Evolutionary conservation across 306 rosid species (phyloP), one percentile per base, ranked within the genome.

Genomic region (Acmispon strigosus): DNA sequence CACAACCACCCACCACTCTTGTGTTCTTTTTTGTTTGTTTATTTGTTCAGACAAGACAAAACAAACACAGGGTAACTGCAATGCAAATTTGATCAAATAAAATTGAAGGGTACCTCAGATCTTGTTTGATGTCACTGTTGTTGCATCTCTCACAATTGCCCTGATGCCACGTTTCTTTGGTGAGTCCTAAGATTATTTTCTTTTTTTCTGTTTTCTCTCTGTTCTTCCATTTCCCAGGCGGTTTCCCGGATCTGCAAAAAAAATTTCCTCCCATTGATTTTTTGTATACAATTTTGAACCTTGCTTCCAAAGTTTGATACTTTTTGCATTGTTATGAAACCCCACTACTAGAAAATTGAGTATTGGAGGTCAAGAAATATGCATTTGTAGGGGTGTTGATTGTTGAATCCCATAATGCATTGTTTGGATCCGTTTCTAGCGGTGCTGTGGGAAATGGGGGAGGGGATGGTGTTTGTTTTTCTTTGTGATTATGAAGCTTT

Each of bases 161-260:
- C 75, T 55, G 22, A 17, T 10, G 37, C 79, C 51, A 60, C 69
- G 64, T 52, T 68, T 62, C 76, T 63, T 75, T 73, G 76, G 85
- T 81, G 14, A 68, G 82, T 66, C 39, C 0, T 14, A 22, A 41
- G 68, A 77, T 75, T 70, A 19, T 32, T 37, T 64, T 66, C 22
- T 36, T 37, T 59, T 19, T 41, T n/a, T 11, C 1, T 10, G 3
- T 11, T 44, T 18, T 53, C 45, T 22, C 22, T 27, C 29, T 36
- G 1, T 72, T 66, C 2, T 52, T 59, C 24, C 51, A 12, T 81
- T 52, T 76, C 17, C 57, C 18, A 34, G n/a, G 78, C 34, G 10
- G 62, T 12, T 43, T 27, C 48, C 12, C 29, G 85, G 85, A 81
- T 81, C 82, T 77, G 79, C 73, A 62, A n/a, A n/a, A n/a, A n/a